Base-by-base conservation (phyloP, 2,329 filamentous ascomycete genomes). In the Sclerotinia nivalis region DNA sequence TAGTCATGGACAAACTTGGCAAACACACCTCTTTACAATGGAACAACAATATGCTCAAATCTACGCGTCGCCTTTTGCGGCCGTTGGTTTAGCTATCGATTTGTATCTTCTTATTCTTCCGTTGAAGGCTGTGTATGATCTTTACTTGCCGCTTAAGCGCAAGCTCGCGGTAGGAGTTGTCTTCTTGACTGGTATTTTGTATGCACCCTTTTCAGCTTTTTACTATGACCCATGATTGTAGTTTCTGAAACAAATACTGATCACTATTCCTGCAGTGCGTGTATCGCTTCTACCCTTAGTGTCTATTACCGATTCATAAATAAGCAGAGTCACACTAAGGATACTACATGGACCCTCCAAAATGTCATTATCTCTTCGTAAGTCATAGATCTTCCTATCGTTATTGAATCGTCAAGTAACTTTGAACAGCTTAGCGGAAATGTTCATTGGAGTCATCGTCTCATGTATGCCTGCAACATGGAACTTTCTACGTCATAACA, bases 381-480 rank as follows among this genome's bases (percentile, higher is more conserved):
- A 49, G 28, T 34, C 8, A 18, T 1, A 13, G 8, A 6, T 2
- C 3, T n/a, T 20, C 20, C 22, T 12, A 62, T 22, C 12, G 1
- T n/a, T 15, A 1, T 20, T 4, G 31, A 55, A 34, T 34, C 54
- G 5, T 9, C 4, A 18, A 43, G 18, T 20, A 18, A 49, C 6
- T 22, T 2, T 8, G 10, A 18, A 34, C 3, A 62, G 43, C 2
- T 18, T 49, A 2, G 28, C 43, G 4, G 28, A 62, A 31, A 49
- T 62, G 7, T 49, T 62, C 20, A 37, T 37, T 12, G 59, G 28
- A 28, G 43, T 62, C 2, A 62, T 62, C 7, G 8, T 49, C 43
- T 62, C 43, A 1, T 62, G 59, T 15, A 62, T 62, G 59, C 20
- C 59, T 9, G 43, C 59, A 49, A 62, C 43, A 2, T 62, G 43